These are phyloP conservation scores for Seiridium unicorne DNA, from an alignment of 2,329 filamentous ascomycete species.

Conservation along the genomic window DNA sequence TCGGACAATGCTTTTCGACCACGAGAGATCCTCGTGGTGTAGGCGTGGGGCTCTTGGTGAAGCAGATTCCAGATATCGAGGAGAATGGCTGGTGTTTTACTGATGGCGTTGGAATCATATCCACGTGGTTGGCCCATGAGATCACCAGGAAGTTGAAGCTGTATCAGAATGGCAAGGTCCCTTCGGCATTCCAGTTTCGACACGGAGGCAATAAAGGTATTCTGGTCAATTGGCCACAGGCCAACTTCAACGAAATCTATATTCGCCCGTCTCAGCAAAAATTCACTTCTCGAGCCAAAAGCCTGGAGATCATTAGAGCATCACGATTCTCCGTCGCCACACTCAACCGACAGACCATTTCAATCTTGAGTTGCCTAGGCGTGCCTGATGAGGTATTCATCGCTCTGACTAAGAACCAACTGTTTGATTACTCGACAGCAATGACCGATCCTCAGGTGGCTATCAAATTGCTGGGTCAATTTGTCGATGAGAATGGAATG, in stretches of 20 bases:
- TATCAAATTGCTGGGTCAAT: slow-evolving; percentile 65
- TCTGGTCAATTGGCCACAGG: slow-evolving; percentile 70
- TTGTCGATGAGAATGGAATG: slow-evolving; percentile 82
- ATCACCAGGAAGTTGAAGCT: slow-evolving; percentile 69
- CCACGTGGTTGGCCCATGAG: slow-evolving; percentile 69
- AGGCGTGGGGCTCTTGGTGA: slow-evolving; percentile 54
- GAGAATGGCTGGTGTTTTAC: slow-evolving; percentile 73
- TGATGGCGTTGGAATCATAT: slow-evolving; percentile 94
- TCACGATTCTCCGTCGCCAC: slow-evolving; percentile 75
- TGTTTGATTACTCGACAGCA: slow-evolving; percentile 66
- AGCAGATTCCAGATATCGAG: slow-evolving; percentile 69
- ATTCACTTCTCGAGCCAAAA: slow-evolving; percentile 69
- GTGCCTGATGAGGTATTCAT: slow-evolving; percentile 67
- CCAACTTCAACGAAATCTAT: slow-evolving; percentile 66
- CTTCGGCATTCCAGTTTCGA: slow-evolving; percentile 88
- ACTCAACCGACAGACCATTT: slow-evolving; percentile 87
- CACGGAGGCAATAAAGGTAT: slow-evolving; percentile 92
- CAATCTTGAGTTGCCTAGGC: slow-evolving; percentile 77
- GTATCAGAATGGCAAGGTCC: slow-evolving; percentile 52
- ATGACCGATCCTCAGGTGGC: slow-evolving; percentile 66
- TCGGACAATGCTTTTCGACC: slow-evolving; percentile 95
- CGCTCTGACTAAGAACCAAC: slow-evolving; percentile 63
- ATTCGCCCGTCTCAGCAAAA: slow-evolving; percentile 86
- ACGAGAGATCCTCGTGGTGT: slow-evolving; percentile 72
- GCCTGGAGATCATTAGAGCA: slow-evolving; percentile 81